These are phyloP conservation scores for Nicotiana attenuata DNA, from an alignment of 257 asterid species.

Conservation along the genomic window DNA sequence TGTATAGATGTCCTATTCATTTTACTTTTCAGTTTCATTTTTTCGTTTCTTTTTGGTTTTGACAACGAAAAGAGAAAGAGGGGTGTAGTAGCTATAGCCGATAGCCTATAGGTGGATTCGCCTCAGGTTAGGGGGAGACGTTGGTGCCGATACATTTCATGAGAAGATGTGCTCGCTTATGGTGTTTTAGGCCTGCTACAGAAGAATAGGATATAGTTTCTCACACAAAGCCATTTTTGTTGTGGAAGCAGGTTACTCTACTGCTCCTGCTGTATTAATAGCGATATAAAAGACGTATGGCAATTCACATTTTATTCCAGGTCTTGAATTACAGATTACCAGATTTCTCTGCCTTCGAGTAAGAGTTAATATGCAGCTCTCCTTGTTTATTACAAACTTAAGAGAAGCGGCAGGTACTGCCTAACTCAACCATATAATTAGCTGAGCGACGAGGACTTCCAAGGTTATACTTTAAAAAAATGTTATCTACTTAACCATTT, in stretches of 20 bases:
- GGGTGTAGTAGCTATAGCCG: not conserved
- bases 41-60: not conserved
- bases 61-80: not conserved
- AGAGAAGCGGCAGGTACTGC: no score
- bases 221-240: not conserved
- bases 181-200: conserved; percentile 9
- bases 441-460: no score
- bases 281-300: not conserved
- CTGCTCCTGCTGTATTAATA: conserved; percentile 13
- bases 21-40: not conserved
- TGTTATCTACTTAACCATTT: no score
- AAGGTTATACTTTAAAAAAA: no score
- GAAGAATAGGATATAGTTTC: not conserved
- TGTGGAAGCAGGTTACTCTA: conserved; percentile 10
- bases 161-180: not conserved
- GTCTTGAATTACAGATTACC: no score
- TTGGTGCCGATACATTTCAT: not conserved
- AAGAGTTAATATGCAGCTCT: no score
- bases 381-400: no score
- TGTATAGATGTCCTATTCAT: not conserved
- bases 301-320: not conserved
- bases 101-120: conserved; percentile 5
- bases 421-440: no score
- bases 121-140: not conserved
- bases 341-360: no score